A percentile compares a stretch with the other conserved stretches of the same genome.
These are phyloP conservation scores for Monilinia aucupariae DNA, from an alignment of 2,329 filamentous ascomycete species.

Conservation along the genomic window DNA sequence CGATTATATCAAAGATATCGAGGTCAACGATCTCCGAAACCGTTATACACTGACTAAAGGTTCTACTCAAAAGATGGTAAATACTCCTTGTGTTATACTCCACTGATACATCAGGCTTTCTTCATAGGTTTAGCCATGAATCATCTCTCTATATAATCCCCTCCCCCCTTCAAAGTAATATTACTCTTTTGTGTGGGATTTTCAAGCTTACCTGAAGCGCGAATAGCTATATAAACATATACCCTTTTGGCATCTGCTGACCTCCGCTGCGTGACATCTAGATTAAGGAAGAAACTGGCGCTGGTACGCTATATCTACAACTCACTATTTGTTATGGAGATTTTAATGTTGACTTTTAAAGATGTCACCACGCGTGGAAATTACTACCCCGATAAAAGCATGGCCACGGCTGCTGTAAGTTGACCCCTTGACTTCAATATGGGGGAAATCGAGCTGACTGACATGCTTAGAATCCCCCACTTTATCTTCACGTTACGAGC, in stretches of 20 bases:
- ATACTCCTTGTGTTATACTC: constrained; percentile 62
- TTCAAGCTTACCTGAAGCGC: constrained; percentile 65
- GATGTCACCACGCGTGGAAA: constrained; percentile 98
- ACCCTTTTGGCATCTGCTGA: constrained; percentile 90
- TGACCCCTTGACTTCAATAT: not conserved
- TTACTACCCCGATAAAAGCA: constrained; percentile 95
- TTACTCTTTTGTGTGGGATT: constrained; percentile 46
- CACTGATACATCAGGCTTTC: constrained; percentile 57
- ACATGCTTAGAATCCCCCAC: constrained; percentile 69
- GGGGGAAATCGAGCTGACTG: constrained; percentile 21
- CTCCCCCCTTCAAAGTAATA: constrained; percentile 31
- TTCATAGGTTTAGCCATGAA: constrained; percentile 35
- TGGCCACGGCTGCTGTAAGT: constrained; percentile 88
- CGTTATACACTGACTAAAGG: constrained; percentile 96
- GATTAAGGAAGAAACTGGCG: constrained; percentile 99
- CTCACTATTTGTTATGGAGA: constrained; percentile 35
- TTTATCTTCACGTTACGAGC: constrained; percentile 94
- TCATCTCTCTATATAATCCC: constrained; percentile 31
- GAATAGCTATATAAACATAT: constrained; percentile 53
- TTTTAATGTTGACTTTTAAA: constrained; percentile 60
- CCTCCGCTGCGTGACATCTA: constrained; percentile 80
- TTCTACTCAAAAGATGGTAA: constrained; percentile 99
- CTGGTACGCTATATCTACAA: constrained; percentile 76
- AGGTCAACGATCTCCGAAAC: constrained; percentile 96
- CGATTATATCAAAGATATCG: constrained; percentile 97